phyloP scores from a whole-genome alignment of 2,329 filamentous ascomycete genomes.

The Teratosphaeria viscida region DNA sequence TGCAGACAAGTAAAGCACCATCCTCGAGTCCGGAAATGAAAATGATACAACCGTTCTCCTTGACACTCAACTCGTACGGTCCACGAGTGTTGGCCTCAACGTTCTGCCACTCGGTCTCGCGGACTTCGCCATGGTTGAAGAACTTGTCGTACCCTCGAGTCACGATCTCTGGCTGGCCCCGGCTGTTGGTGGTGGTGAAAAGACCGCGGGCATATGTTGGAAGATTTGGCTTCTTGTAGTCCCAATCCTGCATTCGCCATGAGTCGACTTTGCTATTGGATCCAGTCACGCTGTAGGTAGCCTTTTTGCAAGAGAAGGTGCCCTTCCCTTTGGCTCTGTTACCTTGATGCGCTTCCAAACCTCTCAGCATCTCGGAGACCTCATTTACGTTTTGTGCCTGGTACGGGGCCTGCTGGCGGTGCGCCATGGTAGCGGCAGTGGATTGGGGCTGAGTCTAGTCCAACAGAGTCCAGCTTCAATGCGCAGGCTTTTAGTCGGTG shows the following conservation, averaged over 20 bases:
- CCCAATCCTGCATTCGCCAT: slow-evolving; percentile 90
- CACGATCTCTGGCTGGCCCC: slow-evolving; percentile 63
- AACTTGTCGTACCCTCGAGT: slow-evolving; percentile 97
- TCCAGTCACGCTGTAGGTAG: slow-evolving; percentile 60
- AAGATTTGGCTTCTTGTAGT: slow-evolving; percentile 79
- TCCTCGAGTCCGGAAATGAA: slow-evolving; percentile 90
- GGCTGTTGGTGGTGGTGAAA: slow-evolving; percentile 67
- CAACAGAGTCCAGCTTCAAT: not conserved
- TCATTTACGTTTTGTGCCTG: slow-evolving; percentile 58
- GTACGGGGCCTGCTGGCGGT: slow-evolving; percentile 47
- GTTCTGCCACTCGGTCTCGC: slow-evolving; percentile 70
- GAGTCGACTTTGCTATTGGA: slow-evolving; percentile 65
- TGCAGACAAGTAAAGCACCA: slow-evolving; percentile 86
- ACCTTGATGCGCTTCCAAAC: slow-evolving; percentile 49
- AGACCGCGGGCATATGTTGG: slow-evolving; percentile 89
- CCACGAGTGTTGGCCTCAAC: slow-evolving; percentile 67
- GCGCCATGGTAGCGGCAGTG: slow-evolving; percentile 38
- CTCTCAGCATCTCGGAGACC: slow-evolving; percentile 54
- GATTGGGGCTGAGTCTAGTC: not conserved
- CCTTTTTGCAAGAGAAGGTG: slow-evolving; percentile 66
- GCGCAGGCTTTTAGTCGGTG: not conserved
- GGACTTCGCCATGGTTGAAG: slow-evolving; percentile 83
- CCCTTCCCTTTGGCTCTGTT: slow-evolving; percentile 37
- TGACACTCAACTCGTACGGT: slow-evolving; percentile 90
- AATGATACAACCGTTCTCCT: slow-evolving; percentile 99